phyloP scores from a whole-genome alignment of 2,329 filamentous ascomycete species.

The Paecilomyces dactylethromorphus region DNA sequence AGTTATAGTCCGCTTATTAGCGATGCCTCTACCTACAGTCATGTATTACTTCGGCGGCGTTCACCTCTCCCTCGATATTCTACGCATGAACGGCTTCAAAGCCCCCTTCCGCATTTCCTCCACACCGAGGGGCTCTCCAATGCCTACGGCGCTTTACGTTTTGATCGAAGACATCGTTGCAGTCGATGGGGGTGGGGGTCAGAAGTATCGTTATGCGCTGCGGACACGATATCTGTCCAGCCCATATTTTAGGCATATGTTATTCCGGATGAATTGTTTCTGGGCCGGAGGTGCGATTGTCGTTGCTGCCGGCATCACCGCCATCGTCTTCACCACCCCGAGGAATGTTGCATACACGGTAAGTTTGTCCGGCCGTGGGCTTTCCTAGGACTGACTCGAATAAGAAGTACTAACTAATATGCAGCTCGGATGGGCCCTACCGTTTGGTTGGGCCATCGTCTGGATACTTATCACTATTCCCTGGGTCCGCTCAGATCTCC shows the following conservation, averaged over 20 bases:
- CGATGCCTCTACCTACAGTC: slow-evolving; percentile 39
- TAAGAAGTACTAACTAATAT: slow-evolving; percentile 4
- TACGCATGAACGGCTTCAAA: slow-evolving; percentile 35
- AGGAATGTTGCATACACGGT: slow-evolving; percentile 44
- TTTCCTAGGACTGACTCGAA: background rate
- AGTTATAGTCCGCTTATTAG: slow-evolving; percentile 32
- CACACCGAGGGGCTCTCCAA: slow-evolving; percentile 51
- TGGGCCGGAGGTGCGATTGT: slow-evolving; percentile 50
- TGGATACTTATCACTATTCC: slow-evolving; percentile 41
- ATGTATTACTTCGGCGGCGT: slow-evolving; percentile 41
- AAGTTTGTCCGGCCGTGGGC: slow-evolving; percentile 8
- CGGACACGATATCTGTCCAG: slow-evolving; percentile 49
- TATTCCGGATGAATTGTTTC: slow-evolving; percentile 50
- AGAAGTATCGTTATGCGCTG: slow-evolving; percentile 46
- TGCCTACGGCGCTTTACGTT: slow-evolving; percentile 57
- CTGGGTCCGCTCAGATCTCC: slow-evolving; percentile 40
- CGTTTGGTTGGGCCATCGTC: slow-evolving; percentile 35
- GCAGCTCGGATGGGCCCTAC: slow-evolving; percentile 37
- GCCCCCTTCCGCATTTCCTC: slow-evolving; percentile 60
- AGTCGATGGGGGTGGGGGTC: slow-evolving; percentile 58
- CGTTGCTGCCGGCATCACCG: slow-evolving; percentile 41
- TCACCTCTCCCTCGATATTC: slow-evolving; percentile 35
- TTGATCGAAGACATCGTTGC: slow-evolving; percentile 62
- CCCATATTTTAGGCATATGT: slow-evolving; percentile 47
- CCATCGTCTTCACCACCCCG: slow-evolving; percentile 43